phyloP scores from a whole-genome alignment of 371 early-diverging fungal genomes.

The Rhizopus sp. region DNA sequence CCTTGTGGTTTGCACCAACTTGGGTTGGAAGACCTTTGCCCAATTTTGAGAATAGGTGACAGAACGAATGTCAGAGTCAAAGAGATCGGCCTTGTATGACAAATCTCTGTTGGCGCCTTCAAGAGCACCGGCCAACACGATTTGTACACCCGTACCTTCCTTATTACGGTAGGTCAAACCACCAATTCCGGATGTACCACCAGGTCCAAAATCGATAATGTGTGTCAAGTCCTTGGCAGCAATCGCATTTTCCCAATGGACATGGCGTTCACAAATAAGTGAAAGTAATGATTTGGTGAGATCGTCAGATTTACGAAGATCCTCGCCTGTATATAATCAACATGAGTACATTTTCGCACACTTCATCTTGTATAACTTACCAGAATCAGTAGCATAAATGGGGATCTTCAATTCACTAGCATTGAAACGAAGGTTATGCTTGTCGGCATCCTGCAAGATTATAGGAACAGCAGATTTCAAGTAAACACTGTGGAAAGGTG shows the following conservation, averaged over 20 bases:
- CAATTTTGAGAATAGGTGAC: slow-evolving; percentile 89
- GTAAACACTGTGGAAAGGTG: slow-evolving; percentile 87
- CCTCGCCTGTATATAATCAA: slow-evolving; percentile 52
- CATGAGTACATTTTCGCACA: not conserved
- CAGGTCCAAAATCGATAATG: slow-evolving; percentile 94
- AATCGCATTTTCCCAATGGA: slow-evolving; percentile 90
- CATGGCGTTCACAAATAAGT: slow-evolving; percentile 80
- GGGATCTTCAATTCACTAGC: slow-evolving; percentile 67
- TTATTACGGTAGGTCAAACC: slow-evolving; percentile 91
- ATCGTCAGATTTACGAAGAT: slow-evolving; percentile 57
- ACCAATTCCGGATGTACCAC: slow-evolving; percentile 87
- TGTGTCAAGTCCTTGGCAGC: slow-evolving; percentile 75
- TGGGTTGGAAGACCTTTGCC: slow-evolving; percentile 88
- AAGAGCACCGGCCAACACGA: slow-evolving; percentile 75
- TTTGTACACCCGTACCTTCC: slow-evolving; percentile 94
- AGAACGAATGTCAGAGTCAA: slow-evolving; percentile 77
- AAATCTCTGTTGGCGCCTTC: slow-evolving; percentile 71
- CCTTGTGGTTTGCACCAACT: slow-evolving; percentile 59
- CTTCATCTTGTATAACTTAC: slow-evolving; percentile 27
- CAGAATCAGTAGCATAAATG: slow-evolving; percentile 79
- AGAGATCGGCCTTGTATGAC: slow-evolving; percentile 82
- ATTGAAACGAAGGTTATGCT: slow-evolving; percentile 59
- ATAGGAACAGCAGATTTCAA: slow-evolving; percentile 65
- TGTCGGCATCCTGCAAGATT: slow-evolving; percentile 66
- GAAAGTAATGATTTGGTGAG: slow-evolving; percentile 75